Percentiles rank a stretch among this genome's conserved stretches.
Evolutionary conservation across 208 protist genomes (phyloP).

Genomic region (Trypanosoma theileri): DNA sequence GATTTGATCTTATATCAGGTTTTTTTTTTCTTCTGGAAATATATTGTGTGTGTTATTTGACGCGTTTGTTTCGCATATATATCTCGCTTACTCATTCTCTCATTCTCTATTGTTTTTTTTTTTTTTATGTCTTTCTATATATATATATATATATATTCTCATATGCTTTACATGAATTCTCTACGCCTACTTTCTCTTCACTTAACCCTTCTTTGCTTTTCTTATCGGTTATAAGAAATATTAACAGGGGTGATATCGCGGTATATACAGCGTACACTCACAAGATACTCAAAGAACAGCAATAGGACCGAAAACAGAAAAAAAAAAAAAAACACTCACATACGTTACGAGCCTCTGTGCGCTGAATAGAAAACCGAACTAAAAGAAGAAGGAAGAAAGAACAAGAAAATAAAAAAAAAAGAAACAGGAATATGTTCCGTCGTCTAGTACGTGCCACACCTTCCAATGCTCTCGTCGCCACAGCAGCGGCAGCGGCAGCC

Average conservation of each 20-base stretch:
- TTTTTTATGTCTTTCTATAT: not conserved
- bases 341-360: too few relatives aligned
- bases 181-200: not conserved
- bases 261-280: too few relatives aligned
- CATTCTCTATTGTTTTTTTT: not conserved
- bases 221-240: not conserved
- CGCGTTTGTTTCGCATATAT: not conserved
- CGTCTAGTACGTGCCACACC: conserved; percentile 28
- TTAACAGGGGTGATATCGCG: not conserved
- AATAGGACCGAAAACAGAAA: too few relatives aligned
- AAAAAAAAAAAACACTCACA: too few relatives aligned
- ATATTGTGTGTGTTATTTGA: too few relatives aligned
- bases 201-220: not conserved
- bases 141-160: conserved; percentile 4
- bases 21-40: too few relatives aligned
- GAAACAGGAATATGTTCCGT: conserved; percentile 52
- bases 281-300: too few relatives aligned
- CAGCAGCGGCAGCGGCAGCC: not conserved
- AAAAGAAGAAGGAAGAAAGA: not conserved
- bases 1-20: too few relatives aligned
- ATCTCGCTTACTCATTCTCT: not conserved
- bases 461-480: not conserved
- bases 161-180: not conserved
- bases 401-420: not conserved
- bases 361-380: too few relatives aligned